Evolutionary conservation across 805 yeast species (phyloP).

Genomic region (Yamadazyma sp.): DNA sequence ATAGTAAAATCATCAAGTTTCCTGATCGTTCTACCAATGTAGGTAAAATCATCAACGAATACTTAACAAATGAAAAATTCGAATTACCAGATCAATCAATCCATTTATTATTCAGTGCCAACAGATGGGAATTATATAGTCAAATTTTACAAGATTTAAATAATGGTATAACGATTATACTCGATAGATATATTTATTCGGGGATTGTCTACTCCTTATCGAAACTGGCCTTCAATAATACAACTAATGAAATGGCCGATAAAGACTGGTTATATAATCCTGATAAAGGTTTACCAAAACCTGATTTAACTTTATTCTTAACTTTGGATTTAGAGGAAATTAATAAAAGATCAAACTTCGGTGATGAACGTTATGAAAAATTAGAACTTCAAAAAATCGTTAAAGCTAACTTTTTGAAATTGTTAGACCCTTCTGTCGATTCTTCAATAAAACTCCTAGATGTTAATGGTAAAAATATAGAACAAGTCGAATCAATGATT

Average conservation of each 20-base stretch:
- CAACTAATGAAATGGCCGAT: conserved; percentile 29
- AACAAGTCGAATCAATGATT: conserved; percentile 49
- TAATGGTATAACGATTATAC: conserved; percentile 57
- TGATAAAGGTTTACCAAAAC: conserved; percentile 80
- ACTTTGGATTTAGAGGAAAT: conserved; percentile 49
- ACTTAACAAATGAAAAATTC: conserved; percentile 52
- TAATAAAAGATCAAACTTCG: conserved; percentile 71
- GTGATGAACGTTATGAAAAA: conserved; percentile 89
- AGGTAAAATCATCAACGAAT: conserved; percentile 74
- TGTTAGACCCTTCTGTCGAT: conserved; percentile 32
- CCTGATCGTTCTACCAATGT: conserved; percentile 85
- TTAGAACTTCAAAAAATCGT: conserved; percentile 73
- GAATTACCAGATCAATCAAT: conserved; percentile 71
- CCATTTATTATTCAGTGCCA: conserved; percentile 87
- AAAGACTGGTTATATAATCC: conserved; percentile 77
- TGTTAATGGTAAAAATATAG: conserved; percentile 59
- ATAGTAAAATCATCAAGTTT: conserved; percentile 57
- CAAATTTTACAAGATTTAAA: conserved; percentile 44
- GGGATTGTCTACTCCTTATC: conserved; percentile 93
- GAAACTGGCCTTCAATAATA: conserved; percentile 40
- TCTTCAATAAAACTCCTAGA: conserved; percentile 41
- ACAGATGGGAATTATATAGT: conserved; percentile 81
- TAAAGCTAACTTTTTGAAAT: conserved; percentile 50
- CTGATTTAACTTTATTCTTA: conserved; percentile 80
- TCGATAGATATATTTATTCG: conserved; percentile 89